Evolutionary conservation across 2,329 filamentous ascomycete species (phyloP), one percentile per base, ranked within the genome.

Genomic region (Stemphylium vesicarium): DNA sequence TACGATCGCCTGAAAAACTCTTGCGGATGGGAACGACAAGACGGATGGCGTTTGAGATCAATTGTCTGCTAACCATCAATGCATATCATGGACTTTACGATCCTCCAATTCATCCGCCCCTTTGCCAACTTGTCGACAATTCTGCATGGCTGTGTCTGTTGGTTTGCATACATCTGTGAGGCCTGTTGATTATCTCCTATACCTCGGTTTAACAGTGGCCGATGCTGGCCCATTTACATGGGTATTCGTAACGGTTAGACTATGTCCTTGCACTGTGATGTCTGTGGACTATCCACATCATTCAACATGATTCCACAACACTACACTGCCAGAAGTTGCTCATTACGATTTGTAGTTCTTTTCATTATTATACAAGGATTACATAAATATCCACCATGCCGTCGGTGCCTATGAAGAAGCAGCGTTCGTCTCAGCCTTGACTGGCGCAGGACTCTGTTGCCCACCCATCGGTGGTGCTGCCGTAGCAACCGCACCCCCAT

Each of bases 21-120:
- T 73, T 71, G 70, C 69, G 68, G 56, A 68, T 63, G 64, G 70
- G 66, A 63, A 64, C 60, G 64, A 69, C 71, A 73, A 71, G 69
- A 71, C 68, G 70, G 71, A 68, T 70, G 73, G 73, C 73, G 73
- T 75, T 75, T 69, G 63, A 74, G 70, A 72, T 70, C 67, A 63
- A 64, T 70, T 67, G 66, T 70, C 64, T 71, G 64, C 70, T 74
- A 68, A 74, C 68, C 72, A 70, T 68, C 67, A 70, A 74, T 74
- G 73, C 73, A 75, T 75, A 73, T 72, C 70, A 74, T 73, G 70
- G 70, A 71, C 68, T 68, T 73, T 68, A 69, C 56, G 60, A 68
- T 65, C 68, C 51, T 43, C 46, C 52, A 49, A 60, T 31, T 43
- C 57, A 37, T 52, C 48, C 47, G 51, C 42, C 56, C 52, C 54